Conservation (phyloP, 1,284 basidiomycete genomes). For the Binderoboletus segoi region DNA sequence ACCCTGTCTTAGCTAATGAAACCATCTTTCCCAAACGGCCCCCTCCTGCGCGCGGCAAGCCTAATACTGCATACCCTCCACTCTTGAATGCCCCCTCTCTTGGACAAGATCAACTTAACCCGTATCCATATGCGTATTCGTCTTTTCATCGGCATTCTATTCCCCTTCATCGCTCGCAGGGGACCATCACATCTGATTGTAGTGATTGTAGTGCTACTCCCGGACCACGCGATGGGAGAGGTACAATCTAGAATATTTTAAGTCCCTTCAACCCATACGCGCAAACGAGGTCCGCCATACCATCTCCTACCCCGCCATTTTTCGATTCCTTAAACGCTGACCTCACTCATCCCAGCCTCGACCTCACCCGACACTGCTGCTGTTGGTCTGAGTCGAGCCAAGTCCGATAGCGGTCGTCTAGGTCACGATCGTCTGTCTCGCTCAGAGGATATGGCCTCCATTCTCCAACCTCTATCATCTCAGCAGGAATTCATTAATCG, state of each 20-base stretch:
- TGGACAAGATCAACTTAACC: neutral
- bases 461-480: conserved; percentile 44
- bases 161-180: neutral
- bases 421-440: conserved; percentile 51
- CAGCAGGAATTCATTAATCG: conserved; percentile 49
- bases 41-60: neutral
- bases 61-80: neutral
- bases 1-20: neutral
- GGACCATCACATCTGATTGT: neutral
- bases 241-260: neutral
- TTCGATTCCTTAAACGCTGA: conserved; percentile 29
- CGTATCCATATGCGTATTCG: neutral
- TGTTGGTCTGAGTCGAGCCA: conserved; percentile 46
- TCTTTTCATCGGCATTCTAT: neutral
- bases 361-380: conserved; percentile 40
- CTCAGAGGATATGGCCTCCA: conserved; percentile 51
- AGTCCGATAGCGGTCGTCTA: conserved; percentile 52
- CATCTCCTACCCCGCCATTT: conserved; percentile 25
- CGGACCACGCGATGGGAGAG: neutral
- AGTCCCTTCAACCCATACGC: neutral
- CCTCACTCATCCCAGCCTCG: conserved; percentile 33
- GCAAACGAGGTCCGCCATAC: too few species aligned
- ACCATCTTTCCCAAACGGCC: neutral
- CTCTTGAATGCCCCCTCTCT: neutral
- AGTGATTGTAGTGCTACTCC: neutral